These are phyloP conservation scores for Starmerella floricola DNA, from an alignment of 805 yeast species.

Conservation along the genomic window DNA sequence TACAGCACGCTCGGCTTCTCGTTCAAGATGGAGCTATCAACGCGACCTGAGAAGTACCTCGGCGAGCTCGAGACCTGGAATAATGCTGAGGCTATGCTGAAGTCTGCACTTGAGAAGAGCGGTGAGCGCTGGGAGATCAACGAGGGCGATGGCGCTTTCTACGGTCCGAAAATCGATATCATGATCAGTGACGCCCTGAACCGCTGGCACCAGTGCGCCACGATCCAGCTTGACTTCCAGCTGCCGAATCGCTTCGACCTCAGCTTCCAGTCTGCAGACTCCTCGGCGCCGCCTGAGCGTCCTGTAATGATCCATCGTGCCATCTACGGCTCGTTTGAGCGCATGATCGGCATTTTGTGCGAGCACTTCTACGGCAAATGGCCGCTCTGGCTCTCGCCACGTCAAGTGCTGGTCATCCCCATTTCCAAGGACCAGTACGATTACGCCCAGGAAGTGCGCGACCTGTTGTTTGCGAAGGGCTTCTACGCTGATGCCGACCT, in stretches of 20 bases:
- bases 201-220: constrained; percentile 99
- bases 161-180: constrained; percentile 97
- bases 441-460: constrained; percentile 74
- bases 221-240: constrained; percentile 97
- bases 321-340: constrained; percentile 92
- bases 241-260: constrained; percentile 87
- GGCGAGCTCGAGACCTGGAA: constrained; percentile 95
- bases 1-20: constrained; percentile 91
- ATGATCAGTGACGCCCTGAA: constrained; percentile 86
- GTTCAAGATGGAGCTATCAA: constrained; percentile 91
- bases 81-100: constrained; percentile 75
- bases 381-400: constrained; percentile 99
- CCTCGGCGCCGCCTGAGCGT: constrained; percentile 39
- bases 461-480: constrained; percentile 49
- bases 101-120: constrained; percentile 68
- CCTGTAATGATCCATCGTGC: constrained; percentile 99
- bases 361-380: constrained; percentile 98
- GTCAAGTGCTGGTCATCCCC: constrained; percentile 92
- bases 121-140: constrained; percentile 89
- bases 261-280: constrained; percentile 50
- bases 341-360: constrained; percentile 96
- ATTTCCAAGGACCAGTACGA: constrained; percentile 89
- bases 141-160: constrained; percentile 93
- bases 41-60: constrained; percentile 92
- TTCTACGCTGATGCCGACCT: constrained; percentile 89